Evolutionary conservation across 2,329 filamentous ascomycete species (phyloP), one percentile per base, ranked within the genome.

Genomic region (Ascochyta rabiei): DNA sequence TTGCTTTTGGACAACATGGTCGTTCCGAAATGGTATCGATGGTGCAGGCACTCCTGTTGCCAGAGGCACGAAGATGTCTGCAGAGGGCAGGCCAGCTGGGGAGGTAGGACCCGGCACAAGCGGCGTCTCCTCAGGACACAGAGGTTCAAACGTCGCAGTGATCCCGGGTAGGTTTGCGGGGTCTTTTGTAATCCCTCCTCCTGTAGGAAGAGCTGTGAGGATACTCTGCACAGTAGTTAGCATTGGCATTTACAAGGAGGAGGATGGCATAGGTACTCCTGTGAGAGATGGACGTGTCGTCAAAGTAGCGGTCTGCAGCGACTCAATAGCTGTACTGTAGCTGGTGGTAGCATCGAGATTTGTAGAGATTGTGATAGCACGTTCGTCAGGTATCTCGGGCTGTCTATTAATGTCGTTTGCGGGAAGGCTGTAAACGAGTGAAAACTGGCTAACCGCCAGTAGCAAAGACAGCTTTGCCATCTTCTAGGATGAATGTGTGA

Each of bases 31-130:
- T 6, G 64, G 53, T 21, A 81, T 69, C 26, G 76, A 73, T 3
- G 69, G 56, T 13, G 76, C 75, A 30, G 78, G 78, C 0, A 68
- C 67, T 51, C 71, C 74, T 4, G 69, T 75, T 1, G 69, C 75
- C 51, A 81, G 77, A 0, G 77, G 66, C 26, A 72, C 67, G 51
- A 81, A 81, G 9, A 81, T 64, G 30, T 75, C 68, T 2, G 45
- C 48, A 8, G 65, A 67, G 15, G 56, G 60, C 23, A 52, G 48
- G 4, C 39, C 55, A 6, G 59, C 39, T 16, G 63, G 59, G 5
- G 26, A 47, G 13, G 64, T 70, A 18, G 67, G 61, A 9, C 68
- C 70, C n/a, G 71, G 70, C 4, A 34, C 41, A 5, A 75, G 64
- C 12, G 69, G 66, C 13, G 67, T 67, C 31, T 67, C 56, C 19